Conservation (phyloP, 2,329 filamentous ascomycete species). For the Ceratocystis colombiana region DNA sequence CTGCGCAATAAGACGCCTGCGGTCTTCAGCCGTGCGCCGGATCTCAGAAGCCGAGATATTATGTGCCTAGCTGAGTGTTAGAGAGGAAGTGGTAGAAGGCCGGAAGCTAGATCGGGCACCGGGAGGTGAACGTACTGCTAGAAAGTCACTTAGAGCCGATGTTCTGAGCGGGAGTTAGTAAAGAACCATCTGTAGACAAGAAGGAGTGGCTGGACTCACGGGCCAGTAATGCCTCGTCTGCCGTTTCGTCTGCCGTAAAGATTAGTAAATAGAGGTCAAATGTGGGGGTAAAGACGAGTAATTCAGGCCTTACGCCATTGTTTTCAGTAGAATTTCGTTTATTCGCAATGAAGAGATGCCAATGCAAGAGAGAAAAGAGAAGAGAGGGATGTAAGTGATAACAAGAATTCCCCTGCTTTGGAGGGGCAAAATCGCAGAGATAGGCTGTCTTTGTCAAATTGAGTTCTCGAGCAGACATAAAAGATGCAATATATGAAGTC, state of each 20-base stretch:
- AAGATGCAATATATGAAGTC: too few species aligned
- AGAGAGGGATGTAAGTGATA: too few species aligned
- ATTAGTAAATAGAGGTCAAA: constrained; percentile 1
- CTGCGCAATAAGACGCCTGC: constrained; percentile 35
- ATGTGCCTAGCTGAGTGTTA: constrained; percentile 43
- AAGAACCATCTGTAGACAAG: constrained; percentile 35
- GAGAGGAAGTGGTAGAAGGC: not conserved
- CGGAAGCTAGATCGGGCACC: too few species aligned
- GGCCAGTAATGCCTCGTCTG: constrained; percentile 22
- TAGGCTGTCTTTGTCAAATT: too few species aligned
- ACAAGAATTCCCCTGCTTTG: too few species aligned
- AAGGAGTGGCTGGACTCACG: constrained; percentile 41
- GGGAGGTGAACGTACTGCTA: constrained; percentile 35
- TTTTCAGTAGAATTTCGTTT: not conserved
- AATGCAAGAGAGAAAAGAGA: too few species aligned
- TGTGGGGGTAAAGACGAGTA: not conserved
- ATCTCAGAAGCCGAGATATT: constrained; percentile 58
- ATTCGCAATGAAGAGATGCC: too few species aligned
- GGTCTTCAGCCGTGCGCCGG: constrained; percentile 40
- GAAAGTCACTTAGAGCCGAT: constrained; percentile 46
- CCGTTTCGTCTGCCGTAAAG: not conserved
- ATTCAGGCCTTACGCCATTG: not conserved
- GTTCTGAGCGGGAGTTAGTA: constrained; percentile 32
- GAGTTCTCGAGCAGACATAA: too few species aligned
- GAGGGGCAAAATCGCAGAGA: too few species aligned